These are phyloP conservation scores for Tubosaeta sp. DNA, from an alignment of 768 basidiomycete species.

Conservation along the genomic window DNA sequence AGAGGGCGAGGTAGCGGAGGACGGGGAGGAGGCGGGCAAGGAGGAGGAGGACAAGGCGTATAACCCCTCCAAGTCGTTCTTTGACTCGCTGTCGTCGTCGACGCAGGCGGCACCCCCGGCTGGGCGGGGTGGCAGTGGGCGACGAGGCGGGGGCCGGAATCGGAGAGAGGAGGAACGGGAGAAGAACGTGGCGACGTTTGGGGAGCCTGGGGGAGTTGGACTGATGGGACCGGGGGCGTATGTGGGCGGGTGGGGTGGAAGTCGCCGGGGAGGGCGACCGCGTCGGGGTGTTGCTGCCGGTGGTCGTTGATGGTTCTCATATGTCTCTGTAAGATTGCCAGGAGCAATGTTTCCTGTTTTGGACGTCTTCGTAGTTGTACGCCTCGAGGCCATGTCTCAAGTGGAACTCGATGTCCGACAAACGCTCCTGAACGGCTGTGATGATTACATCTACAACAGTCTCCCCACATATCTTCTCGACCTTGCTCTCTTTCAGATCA, in stretches of 20 bases:
- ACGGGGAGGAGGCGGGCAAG: conserved; percentile 24
- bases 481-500: not conserved
- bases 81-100: conserved; percentile 62
- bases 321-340: not conserved
- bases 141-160: conserved; percentile 54
- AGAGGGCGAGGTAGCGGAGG: conserved; percentile 30
- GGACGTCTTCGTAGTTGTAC: not conserved
- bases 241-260: conserved; percentile 75
- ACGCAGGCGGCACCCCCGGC: conserved; percentile 33
- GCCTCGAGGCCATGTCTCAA: not conserved
- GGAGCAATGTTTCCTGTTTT: not conserved
- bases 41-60: conserved; percentile 52
- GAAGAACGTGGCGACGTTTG: conserved; percentile 83
- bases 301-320: conserved; percentile 15
- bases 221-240: conserved; percentile 75
- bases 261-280: conserved; percentile 44
- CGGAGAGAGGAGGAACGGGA: conserved; percentile 81
- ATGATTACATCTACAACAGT: not conserved
- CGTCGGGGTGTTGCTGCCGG: conserved; percentile 28
- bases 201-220: conserved; percentile 77
- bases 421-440: not conserved
- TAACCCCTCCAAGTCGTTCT: conserved; percentile 77
- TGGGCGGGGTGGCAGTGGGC: conserved; percentile 36
- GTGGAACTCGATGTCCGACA: not conserved
- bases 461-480: conserved; percentile 5